These are phyloP conservation scores for Staphylotrichum tortipilum DNA, from an alignment of 495 filamentous ascomycete genomes.

Conservation along the genomic window DNA sequence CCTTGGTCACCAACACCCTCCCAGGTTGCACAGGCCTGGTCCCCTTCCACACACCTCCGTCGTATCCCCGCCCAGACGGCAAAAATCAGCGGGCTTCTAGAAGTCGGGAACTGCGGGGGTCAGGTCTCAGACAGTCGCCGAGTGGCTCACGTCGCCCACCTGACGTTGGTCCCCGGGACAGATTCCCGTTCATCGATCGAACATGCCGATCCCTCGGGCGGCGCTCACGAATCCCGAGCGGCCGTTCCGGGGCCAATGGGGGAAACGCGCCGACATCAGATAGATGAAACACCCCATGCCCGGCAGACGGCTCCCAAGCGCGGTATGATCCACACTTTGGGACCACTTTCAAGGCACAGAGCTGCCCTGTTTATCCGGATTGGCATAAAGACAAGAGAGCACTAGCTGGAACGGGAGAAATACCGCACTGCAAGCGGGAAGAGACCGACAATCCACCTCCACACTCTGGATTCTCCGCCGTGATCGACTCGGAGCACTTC, in stretches of 20 bases:
- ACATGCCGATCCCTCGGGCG: background rate
- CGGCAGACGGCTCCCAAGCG: too few relatives aligned
- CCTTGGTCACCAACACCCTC: too few relatives aligned
- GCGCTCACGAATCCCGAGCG: background rate
- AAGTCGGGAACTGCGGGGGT: too few relatives aligned
- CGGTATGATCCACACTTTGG: background rate
- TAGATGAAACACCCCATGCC: constrained; percentile 6
- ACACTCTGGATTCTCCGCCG: background rate
- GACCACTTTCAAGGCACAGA: background rate
- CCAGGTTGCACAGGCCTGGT: too few relatives aligned
- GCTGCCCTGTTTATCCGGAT: constrained; percentile 1
- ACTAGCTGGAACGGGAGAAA: background rate
- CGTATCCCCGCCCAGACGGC: too few relatives aligned
- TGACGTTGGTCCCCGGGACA: background rate
- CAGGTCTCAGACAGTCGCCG: too few relatives aligned
- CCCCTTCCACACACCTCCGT: too few relatives aligned
- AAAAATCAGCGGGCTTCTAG: too few relatives aligned
- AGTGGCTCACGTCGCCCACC: too few relatives aligned
- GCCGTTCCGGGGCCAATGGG: background rate
- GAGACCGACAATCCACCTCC: background rate
- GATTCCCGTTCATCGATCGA: background rate
- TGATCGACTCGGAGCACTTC: constrained; percentile 1
- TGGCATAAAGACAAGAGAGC: background rate
- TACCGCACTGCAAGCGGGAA: too few relatives aligned
- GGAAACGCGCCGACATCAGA: background rate